Evolutionary conservation across 768 basidiomycete species (phyloP).

Genomic region (Tremella fuciformis): DNA sequence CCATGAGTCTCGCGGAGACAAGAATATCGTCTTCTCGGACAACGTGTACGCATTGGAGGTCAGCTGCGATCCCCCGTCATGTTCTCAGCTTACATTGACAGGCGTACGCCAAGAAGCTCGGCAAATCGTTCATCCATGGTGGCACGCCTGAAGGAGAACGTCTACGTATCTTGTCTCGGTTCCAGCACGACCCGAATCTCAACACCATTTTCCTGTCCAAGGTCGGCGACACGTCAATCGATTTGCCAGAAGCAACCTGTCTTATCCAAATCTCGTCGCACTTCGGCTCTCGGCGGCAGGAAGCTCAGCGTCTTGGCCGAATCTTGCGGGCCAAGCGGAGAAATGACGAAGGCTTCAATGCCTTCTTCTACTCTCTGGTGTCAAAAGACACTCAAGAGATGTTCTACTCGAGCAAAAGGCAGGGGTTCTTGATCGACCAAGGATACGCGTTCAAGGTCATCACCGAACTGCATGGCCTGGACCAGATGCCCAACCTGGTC

Average conservation of each 20-base stretch:
- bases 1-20: slow-evolving; percentile 95
- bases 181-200: slow-evolving; percentile 90
- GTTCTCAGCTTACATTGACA: slow-evolving; percentile 42
- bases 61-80: slow-evolving; percentile 22
- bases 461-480: slow-evolving; percentile 90
- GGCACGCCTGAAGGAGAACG: slow-evolving; percentile 91
- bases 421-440: slow-evolving; percentile 97
- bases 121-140: slow-evolving; percentile 94
- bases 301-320: slow-evolving; percentile 95
- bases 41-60: slow-evolving; percentile 97
- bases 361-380: slow-evolving; percentile 98
- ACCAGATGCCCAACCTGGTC: slow-evolving; percentile 79
- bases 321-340: slow-evolving; percentile 94
- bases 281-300: slow-evolving; percentile 95
- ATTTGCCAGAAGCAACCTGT: slow-evolving; percentile 97
- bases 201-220: slow-evolving; percentile 99
- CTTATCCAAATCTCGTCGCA: slow-evolving; percentile 99
- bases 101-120: slow-evolving; percentile 83
- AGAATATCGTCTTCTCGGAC: slow-evolving; percentile 98
- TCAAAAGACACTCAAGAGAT: slow-evolving; percentile 99
- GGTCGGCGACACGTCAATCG: slow-evolving; percentile 95
- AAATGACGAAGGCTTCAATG: slow-evolving; percentile 99
- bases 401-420: slow-evolving; percentile 98
- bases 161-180: slow-evolving; percentile 89
- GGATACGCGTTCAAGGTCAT: slow-evolving; percentile 99